Evolutionary conservation across 2,329 filamentous ascomycete species (phyloP), one percentile per base, ranked within the genome.

Genomic region (Alternaria panax): DNA sequence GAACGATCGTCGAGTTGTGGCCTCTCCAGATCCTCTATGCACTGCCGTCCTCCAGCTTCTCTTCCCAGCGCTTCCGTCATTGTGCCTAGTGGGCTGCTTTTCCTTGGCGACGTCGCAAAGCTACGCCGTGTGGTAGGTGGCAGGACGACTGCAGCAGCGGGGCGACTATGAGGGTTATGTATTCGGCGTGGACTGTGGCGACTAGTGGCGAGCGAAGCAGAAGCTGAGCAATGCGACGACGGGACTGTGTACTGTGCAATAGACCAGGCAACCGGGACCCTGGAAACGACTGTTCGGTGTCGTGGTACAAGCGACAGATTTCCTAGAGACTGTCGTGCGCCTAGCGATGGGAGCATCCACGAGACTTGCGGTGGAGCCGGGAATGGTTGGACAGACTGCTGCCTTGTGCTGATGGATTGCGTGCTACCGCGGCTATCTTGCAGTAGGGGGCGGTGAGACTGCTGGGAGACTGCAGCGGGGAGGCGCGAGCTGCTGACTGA

Each of bases 1-100:
- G 88, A 86, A 53, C 94, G 88, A 77, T 96, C 89, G 79, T 98
- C 94, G 54, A 96, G 85, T 66, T 89, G 88, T 6, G 93, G 92
- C 73, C 91, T 93, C 81, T 96, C 92, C 54, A 97, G 82, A 46
- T 84, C 79, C 72, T 96, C 90, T 47, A 84, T 77, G 25, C 79
- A 75, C 55, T 70, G 68, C 46, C 70, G 66, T 47, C 66, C 51
- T 7, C 57, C 61, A 12, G 66, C 70, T 54, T 68, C 68, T 51
- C 70, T 60, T 42, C 65, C 67, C 43, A 77, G 59, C 51, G 67
- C 46, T 63, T 75, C 73, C 34, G 51, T 63, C 75, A 78, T 78
- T n/a, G 36, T 72, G 57, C 32, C 40, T 50, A 41, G 11, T 40
- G 51, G 52, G 28, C 56, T 64, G 43, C 34, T 60, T 43, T 45